Evolutionary conservation across 2,329 filamentous ascomycete genomes (phyloP).

Genomic region (Ascomycota sp.): DNA sequence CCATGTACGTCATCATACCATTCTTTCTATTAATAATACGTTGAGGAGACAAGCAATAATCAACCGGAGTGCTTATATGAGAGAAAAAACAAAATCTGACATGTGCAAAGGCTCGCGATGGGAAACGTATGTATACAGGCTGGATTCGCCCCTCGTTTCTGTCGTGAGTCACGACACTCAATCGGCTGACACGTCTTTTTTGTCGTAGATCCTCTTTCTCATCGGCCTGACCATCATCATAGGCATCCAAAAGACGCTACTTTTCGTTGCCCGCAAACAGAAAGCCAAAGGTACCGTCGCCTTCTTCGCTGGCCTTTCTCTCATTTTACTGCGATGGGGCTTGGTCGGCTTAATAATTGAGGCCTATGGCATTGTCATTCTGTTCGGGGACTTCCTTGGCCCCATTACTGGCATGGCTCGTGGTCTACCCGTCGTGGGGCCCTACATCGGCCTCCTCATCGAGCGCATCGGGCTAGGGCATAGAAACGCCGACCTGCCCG

Average conservation of each 20-base stretch:
- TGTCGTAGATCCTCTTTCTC: slow-evolving; percentile 72
- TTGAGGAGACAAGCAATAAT: background rate
- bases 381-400: slow-evolving; percentile 92
- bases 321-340: slow-evolving; percentile 83
- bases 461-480: slow-evolving; percentile 50
- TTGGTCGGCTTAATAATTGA: slow-evolving; percentile 81
- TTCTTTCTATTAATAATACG: background rate
- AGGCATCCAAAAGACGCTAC: slow-evolving; percentile 70
- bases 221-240: slow-evolving; percentile 93
- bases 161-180: background rate
- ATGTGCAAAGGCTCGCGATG: slow-evolving; percentile 60
- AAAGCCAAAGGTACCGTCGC: slow-evolving; percentile 83
- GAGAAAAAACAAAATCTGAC: too few species aligned
- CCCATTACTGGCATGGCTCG: slow-evolving; percentile 79
- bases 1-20: slow-evolving; percentile 43
- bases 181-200: background rate
- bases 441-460: slow-evolving; percentile 57
- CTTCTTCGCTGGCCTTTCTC: slow-evolving; percentile 61
- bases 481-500: slow-evolving; percentile 58
- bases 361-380: slow-evolving; percentile 74
- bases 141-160: too few species aligned
- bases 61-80: background rate
- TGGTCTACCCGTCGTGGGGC: slow-evolving; percentile 67
- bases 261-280: slow-evolving; percentile 86
- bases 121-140: slow-evolving; percentile 48